Percentiles rank a stretch among this genome's conserved stretches.
phyloP scores from a whole-genome alignment of 345 rosid species.

The Psidium friedrichsthalianum region DNA sequence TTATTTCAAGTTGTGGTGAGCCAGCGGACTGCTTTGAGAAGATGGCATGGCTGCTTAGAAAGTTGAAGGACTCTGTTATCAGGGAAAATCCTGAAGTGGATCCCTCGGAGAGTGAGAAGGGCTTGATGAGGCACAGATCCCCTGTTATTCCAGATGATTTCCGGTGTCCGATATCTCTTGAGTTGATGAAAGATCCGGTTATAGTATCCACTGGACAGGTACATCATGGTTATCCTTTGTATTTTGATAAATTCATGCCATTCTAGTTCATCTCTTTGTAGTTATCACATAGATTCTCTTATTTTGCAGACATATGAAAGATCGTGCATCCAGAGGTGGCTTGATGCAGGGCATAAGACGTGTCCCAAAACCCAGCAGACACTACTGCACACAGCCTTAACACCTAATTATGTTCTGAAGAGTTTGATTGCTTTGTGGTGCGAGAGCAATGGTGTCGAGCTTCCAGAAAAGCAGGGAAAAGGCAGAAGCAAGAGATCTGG shows the following conservation, averaged over 20 bases:
- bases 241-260: background rate
- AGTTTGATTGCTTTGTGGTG: constrained; percentile 95
- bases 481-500: constrained; percentile 42
- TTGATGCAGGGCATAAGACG: constrained; percentile 89
- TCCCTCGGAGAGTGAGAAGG: constrained; percentile 30
- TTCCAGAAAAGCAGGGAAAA: constrained; percentile 67
- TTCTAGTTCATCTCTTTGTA: background rate
- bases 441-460: constrained; percentile 88
- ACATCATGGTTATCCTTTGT: background rate
- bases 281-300: background rate
- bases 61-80: constrained; percentile 47
- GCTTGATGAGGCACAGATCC: constrained; percentile 55
- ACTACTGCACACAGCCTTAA: constrained; percentile 66
- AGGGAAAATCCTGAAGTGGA: constrained; percentile 46
- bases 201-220: constrained; percentile 99
- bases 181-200: constrained; percentile 96
- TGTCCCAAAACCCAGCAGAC: constrained; percentile 99
- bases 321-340: constrained; percentile 92
- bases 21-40: constrained; percentile 50
- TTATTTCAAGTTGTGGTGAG: constrained; percentile 50
- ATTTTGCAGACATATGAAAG: constrained; percentile 89
- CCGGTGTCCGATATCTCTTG: constrained; percentile 96
- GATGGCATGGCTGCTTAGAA: constrained; percentile 58
- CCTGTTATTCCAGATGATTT: constrained; percentile 97
- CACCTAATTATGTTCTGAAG: constrained; percentile 87